These are phyloP conservation scores for Colletotrichum siamense DNA, from an alignment of 2,329 filamentous ascomycete species.

Conservation along the genomic window DNA sequence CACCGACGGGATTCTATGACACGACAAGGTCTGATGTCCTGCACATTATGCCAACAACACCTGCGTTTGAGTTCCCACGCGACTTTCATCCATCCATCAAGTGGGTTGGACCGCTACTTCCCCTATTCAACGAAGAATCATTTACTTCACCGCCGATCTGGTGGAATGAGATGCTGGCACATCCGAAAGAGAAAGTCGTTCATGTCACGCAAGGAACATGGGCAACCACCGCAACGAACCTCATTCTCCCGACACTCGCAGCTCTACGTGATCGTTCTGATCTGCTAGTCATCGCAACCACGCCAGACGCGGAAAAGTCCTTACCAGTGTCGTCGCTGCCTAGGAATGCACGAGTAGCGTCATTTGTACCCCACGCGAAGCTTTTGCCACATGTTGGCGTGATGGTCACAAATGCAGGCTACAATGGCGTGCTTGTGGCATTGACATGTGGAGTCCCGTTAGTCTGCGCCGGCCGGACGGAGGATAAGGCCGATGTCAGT, in stretches of 20 bases:
- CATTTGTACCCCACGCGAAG: slow-evolving; percentile 21
- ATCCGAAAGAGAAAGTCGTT: slow-evolving; percentile 22
- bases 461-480: slow-evolving; percentile 24
- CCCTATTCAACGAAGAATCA: not conserved
- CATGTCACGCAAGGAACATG: slow-evolving; percentile 26
- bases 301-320: not conserved
- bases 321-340: not conserved
- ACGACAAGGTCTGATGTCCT: not conserved
- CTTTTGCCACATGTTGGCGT: slow-evolving; percentile 32
- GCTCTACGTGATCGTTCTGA: not conserved
- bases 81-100: slow-evolving; percentile 11
- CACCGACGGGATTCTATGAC: not conserved
- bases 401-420: slow-evolving; percentile 28
- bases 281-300: slow-evolving; percentile 3
- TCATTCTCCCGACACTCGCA: slow-evolving; percentile 21
- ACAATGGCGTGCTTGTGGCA: slow-evolving; percentile 23
- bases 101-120: slow-evolving; percentile 17
- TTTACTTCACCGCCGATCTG: slow-evolving; percentile 5
- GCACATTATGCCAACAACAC: slow-evolving; percentile 8
- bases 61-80: slow-evolving; percentile 25
- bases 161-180: slow-evolving; percentile 27
- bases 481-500: slow-evolving; percentile 34
- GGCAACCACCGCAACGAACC: slow-evolving; percentile 10
- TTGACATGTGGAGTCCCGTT: slow-evolving; percentile 26
- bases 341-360: not conserved